Evolutionary conservation across 2,329 filamentous ascomycete species (phyloP).

Genomic region (Trichoderma atrobrunneum): DNA sequence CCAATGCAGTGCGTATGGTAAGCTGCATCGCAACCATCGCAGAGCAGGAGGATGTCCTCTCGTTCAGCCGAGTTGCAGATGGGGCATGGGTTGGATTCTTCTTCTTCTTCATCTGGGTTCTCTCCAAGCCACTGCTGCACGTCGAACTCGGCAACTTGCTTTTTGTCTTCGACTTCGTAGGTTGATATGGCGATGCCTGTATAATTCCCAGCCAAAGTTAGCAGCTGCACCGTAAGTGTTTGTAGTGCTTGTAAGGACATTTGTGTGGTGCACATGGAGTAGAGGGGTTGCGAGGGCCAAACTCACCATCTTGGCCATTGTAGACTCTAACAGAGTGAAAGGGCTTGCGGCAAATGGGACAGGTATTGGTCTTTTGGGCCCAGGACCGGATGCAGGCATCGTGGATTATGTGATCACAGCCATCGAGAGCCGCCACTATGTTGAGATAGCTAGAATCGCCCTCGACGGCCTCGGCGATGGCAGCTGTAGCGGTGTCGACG

Average conservation of each 20-base stretch:
- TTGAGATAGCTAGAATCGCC: slow-evolving; percentile 38
- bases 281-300: slow-evolving; percentile 15
- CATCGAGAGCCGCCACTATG: slow-evolving; percentile 59
- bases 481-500: slow-evolving; percentile 25
- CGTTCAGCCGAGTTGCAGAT: slow-evolving; percentile 79
- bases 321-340: slow-evolving; percentile 90
- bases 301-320: slow-evolving; percentile 74
- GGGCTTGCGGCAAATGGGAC: slow-evolving; percentile 88
- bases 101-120: slow-evolving; percentile 67
- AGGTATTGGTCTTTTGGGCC: slow-evolving; percentile 96
- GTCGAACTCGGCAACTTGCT: slow-evolving; percentile 87
- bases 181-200: slow-evolving; percentile 55
- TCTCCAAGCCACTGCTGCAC: slow-evolving; percentile 71
- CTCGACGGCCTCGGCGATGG: slow-evolving; percentile 20
- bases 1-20: slow-evolving; percentile 93
- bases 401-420: slow-evolving; percentile 90
- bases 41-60: slow-evolving; percentile 81
- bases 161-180: slow-evolving; percentile 73
- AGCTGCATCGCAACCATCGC: slow-evolving; percentile 83
- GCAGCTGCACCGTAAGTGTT: neutral
- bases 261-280: neutral
- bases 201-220: slow-evolving; percentile 1
- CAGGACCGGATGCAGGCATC: slow-evolving; percentile 90
- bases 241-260: neutral
- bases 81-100: slow-evolving; percentile 70